These are phyloP conservation scores for Desmodesmus armatus DNA, from an alignment of 139 green algal genomes.

Conservation along the genomic window DNA sequence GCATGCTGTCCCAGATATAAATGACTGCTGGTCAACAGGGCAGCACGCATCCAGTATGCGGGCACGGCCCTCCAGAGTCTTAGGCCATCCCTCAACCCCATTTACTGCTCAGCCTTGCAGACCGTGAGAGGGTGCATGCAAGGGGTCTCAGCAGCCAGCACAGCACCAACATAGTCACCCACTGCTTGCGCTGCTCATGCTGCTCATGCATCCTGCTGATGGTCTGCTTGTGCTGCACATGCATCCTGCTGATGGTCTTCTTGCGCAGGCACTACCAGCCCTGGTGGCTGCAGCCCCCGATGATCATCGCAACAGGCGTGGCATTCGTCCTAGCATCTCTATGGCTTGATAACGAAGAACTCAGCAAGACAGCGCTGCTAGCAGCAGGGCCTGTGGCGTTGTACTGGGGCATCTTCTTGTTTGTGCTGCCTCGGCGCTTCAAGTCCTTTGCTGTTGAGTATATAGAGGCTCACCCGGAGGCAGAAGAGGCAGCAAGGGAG, in stretches of 20 bases:
- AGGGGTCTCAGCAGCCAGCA: not conserved
- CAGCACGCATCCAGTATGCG: too few relatives aligned
- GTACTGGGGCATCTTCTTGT: constrained; percentile 41
- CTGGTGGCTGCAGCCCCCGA: constrained; percentile 36
- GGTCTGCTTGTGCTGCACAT: not conserved
- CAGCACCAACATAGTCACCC: not conserved
- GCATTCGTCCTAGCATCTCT: constrained; percentile 18
- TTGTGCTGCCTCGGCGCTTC: constrained; percentile 29
- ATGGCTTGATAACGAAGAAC: constrained; percentile 1
- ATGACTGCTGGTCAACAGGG: too few relatives aligned
- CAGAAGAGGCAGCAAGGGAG: constrained; percentile 9
- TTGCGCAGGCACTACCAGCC: constrained; percentile 42
- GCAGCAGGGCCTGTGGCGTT: constrained; percentile 39
- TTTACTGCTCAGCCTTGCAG: not conserved
- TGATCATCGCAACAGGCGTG: constrained; percentile 2
- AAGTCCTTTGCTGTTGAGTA: constrained; percentile 41
- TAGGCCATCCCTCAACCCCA: not conserved
- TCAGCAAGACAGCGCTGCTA: constrained; percentile 8
- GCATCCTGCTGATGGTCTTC: not conserved
- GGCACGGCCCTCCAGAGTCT: too few relatives aligned
- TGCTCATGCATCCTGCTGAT: not conserved
- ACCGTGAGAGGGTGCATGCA: not conserved
- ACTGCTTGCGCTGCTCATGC: not conserved
- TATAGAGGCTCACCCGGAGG: constrained; percentile 33
- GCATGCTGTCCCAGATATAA: too few relatives aligned